Evolutionary conservation across 1,139 yeast species (phyloP), one percentile per base, ranked within the genome.

Genomic region (Yamadazyma songkhlaensis): DNA sequence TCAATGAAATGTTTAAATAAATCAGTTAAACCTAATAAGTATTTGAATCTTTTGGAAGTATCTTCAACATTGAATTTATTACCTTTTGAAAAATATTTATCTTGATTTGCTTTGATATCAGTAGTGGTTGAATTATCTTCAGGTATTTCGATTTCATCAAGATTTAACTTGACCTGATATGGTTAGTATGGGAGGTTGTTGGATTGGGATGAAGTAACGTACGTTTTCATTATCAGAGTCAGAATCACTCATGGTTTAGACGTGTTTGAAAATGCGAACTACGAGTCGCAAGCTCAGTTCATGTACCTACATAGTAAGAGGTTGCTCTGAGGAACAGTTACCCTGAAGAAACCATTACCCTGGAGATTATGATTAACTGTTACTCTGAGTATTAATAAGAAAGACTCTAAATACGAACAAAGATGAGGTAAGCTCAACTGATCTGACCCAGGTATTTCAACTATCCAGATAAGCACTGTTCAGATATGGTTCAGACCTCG

Each of bases 1-100:
- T 78, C 73, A 45, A 84, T 77, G 53, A 84, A 84, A 54, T 81
- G 86, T 35, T 79, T 74, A 57, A 84, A 84, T 34, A 84, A 63
- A 26, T 75, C 79, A 0, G 92, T 83, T 33, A 84, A 59, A 0
- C 86, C 83, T 30, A 84, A 58, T 31, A 84, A 64, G 53, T 84
- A 80, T 47, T 74, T 76, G 60, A 83, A 84, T 49, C 90, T 62
- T 48, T 77, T 75, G 8, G 77, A 73, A 0, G 85, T 79, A 34
- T 74, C 77, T 28, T 68, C 70, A 9, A 77, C 69, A 47, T 78
- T 71, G 46, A 79, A 69, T 32, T 55, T 57, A 46, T 74, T 74
- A n/a, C 66, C 73, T 24, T 63, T 62, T 10, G 74, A 72, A 47
- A 79, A 72, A 54, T 79, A 79, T 35, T 59, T 55, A 6, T 35